Percentiles rank a stretch among this genome's conserved stretches.
These are phyloP conservation scores for Dioscorea dumetorum DNA, from an alignment of 106 monocot genomes.

Conservation along the genomic window DNA sequence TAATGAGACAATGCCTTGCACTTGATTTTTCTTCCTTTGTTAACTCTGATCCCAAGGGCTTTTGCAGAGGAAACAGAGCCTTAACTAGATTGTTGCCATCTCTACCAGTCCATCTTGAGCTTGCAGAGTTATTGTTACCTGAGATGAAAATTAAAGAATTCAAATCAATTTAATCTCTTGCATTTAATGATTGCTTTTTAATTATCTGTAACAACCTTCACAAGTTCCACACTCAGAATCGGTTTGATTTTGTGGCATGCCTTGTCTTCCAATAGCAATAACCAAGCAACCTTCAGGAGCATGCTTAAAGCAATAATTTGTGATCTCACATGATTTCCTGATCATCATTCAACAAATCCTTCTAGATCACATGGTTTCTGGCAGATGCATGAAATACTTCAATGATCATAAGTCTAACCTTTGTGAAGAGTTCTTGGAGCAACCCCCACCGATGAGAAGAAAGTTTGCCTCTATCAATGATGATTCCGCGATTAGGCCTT, in stretches of 20 bases:
- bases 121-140: too few species aligned
- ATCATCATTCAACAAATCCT: not conserved
- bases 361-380: too few species aligned
- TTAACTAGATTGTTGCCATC: too few species aligned
- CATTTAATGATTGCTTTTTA: not conserved
- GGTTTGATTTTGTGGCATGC: not conserved
- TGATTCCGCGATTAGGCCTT: constrained; percentile 49
- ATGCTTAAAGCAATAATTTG: constrained; percentile 47
- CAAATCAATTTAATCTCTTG: constrained; percentile 13
- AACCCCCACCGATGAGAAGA: constrained; percentile 28
- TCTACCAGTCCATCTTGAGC: too few species aligned
- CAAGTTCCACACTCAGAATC: not conserved
- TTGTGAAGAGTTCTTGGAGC: constrained; percentile 27
- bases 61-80: not conserved
- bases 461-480: constrained; percentile 27
- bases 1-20: not conserved
- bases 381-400: too few species aligned
- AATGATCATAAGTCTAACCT: constrained; percentile 7
- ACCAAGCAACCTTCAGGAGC: constrained; percentile 49
- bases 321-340: constrained; percentile 35
- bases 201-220: not conserved
- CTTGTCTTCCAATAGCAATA: constrained; percentile 29
- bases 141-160: not conserved
- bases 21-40: constrained; percentile 15
- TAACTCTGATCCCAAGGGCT: constrained; percentile 17